Evolutionary conservation across 2,329 filamentous ascomycete species (phyloP), one percentile per base, ranked within the genome.

Genomic region (Raffaelea ambrosiae): DNA sequence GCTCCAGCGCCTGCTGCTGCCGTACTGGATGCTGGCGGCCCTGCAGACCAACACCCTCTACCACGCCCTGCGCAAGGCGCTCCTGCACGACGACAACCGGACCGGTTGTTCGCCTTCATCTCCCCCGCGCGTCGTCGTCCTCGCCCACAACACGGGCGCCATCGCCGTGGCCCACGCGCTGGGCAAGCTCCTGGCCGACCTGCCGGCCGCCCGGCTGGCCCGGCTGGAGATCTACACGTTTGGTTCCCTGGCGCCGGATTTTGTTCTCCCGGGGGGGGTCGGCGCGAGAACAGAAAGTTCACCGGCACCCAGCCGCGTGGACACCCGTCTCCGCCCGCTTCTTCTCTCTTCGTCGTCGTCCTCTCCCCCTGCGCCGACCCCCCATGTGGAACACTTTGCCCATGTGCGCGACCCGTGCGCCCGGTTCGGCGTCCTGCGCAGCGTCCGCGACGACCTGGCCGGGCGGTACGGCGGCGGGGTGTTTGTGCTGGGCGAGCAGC

Each of bases 191-290:
- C 63, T 59, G 46, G 57, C 62, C 35, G 68, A 71, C 31, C 51
- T 71, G 3, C 61, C 66, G 7, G 40, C 58, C 0, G 61, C 63
- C 1, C 60, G 61, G 40, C 58, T 65, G 13, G 51, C 61, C 36
- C 68, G 65, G 50, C 59, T 72, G 16, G 66, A 71, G 49, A 61
- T 72, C 16, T 71, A 69, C 57, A 71, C 69, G 0, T 71, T 71
- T 44, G 68, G 69, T 9, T 63, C 65, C 3, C 59, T 64, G 3
- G 61, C 65, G 5, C 54, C 53, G 10, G 66, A 69, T 50, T 68
- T 68, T 51, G 57, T 61, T 29, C 50, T 63, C 18, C 66, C 66
- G 5, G n/a, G 55, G 63, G 4, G 61, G 61, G n/a, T 18, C 14
- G 10, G 8, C n/a, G n/a, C n/a, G n/a, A n/a, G n/a, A n/a, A n/a